Conservation (phyloP, 2,329 filamentous ascomycete species). For the Colletotrichum cordylinicola region DNA sequence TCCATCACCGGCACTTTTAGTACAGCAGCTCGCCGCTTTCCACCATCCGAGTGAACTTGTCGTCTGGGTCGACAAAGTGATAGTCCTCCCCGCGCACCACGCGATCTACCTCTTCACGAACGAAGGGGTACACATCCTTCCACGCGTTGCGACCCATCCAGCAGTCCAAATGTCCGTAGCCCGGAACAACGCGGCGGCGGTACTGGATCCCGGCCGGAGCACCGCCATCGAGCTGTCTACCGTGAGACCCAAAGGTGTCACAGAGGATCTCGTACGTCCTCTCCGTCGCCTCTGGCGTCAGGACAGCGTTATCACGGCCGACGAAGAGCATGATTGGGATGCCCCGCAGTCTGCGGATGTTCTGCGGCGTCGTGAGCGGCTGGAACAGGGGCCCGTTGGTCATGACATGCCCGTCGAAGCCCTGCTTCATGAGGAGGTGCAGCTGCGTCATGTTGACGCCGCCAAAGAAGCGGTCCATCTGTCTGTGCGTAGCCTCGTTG, state of each 20-base stretch:
- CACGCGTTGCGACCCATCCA: slow-evolving; percentile 67
- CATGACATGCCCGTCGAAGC: slow-evolving; percentile 55
- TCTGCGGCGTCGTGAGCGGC: slow-evolving; percentile 53
- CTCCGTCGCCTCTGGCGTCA: slow-evolving; percentile 59
- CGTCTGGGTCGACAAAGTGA: slow-evolving; percentile 47
- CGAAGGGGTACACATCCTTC: slow-evolving; percentile 63
- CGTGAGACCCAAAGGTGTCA: slow-evolving; percentile 51
- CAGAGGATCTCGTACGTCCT: slow-evolving; percentile 58
- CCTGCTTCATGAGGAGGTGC: slow-evolving; percentile 62
- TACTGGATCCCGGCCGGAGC: slow-evolving; percentile 47
- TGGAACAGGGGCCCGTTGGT: slow-evolving; percentile 54
- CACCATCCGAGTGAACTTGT: slow-evolving; percentile 47
- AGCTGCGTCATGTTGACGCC: slow-evolving; percentile 67
- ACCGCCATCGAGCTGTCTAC: slow-evolving; percentile 13
- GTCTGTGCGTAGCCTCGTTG: slow-evolving; percentile 68
- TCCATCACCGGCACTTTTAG: slow-evolving; percentile 9
- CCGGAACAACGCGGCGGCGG: slow-evolving; percentile 56
- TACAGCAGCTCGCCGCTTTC: slow-evolving; percentile 44
- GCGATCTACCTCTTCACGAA: slow-evolving; percentile 60
- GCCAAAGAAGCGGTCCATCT: slow-evolving; percentile 66
- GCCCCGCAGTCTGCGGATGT: slow-evolving; percentile 54
- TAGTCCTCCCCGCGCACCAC: slow-evolving; percentile 50
- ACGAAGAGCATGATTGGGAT: slow-evolving; percentile 63
- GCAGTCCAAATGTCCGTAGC: slow-evolving; percentile 66
- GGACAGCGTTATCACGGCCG: slow-evolving; percentile 61